Evolutionary conservation across 192 early-diverging fungal species (phyloP), one percentile per base, ranked within the genome.

Genomic region (Entophlyctis luteolus): DNA sequence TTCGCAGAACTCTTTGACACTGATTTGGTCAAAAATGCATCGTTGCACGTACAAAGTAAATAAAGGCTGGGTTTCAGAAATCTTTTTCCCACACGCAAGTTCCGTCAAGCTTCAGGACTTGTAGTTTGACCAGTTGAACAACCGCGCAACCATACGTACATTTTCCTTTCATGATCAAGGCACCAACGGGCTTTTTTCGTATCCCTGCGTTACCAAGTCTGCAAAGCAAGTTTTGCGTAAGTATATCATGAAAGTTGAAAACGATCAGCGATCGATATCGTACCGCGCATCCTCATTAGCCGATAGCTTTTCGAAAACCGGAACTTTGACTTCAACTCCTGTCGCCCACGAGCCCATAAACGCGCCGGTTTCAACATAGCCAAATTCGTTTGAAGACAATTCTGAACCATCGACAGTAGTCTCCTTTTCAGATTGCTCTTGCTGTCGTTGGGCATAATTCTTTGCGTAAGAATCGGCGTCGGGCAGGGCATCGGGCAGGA

Each of bases 1-100:
- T 75, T 70, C 68, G 76, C 78, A 54, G 84, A 85, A 65, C 63
- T 98, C 28, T 99, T 99, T 79, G 97, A 99, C 72, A 96, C 91
- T 3, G 97, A 99, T 78, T 77, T 99, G 42, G 94, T 98, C 3
- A 70, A 70, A 8, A 53, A 60, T 16, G 14, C 45, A 47, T 47
- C 16, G 10, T 28, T 46, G n/a, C 18, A 5, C 60, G 42, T 49
- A 48, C 60, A 5, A 48, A 63, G 12, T 45, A 27, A 16, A 29
- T 6, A n/a, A 48, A 18, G 5, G 60, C 50, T n/a, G 4, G 6
- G 16, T n/a, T 49, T 16, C 23, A 37, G 16, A 49, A 39, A 69
- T 63, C 73, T 77, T 77, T 78, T 47, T 74, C 63, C 81, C 81
- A 83, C 25, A 81, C 65, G 4, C 73, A 49, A n/a, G 70, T 66